These are phyloP conservation scores for Umbelopsis sp. DNA, from an alignment of 192 early-diverging fungal species.

Conservation along the genomic window DNA sequence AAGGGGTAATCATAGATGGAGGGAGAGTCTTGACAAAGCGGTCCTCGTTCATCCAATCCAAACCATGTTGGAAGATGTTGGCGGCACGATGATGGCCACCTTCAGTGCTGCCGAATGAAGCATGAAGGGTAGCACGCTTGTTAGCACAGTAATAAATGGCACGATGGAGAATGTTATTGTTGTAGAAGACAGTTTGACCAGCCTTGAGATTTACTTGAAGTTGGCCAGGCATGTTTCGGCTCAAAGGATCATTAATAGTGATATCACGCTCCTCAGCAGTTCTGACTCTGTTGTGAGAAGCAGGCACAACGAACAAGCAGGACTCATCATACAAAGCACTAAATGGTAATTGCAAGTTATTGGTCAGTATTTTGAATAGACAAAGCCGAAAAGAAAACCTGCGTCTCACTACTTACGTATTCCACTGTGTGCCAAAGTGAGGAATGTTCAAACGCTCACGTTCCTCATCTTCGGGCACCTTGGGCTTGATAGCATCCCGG, in stretches of 20 bases:
- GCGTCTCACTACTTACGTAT: conserved; percentile 31
- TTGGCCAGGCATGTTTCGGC: conserved; percentile 46
- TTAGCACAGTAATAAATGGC: conserved; percentile 40
- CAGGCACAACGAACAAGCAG: conserved; percentile 49
- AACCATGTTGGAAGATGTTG: conserved; percentile 53
- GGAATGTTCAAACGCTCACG: conserved; percentile 41
- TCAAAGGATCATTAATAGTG: conserved; percentile 46
- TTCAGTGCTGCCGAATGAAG: conserved; percentile 49
- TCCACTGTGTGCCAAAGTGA: conserved; percentile 58
- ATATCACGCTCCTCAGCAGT: conserved; percentile 47
- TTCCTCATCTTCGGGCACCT: conserved; percentile 43
- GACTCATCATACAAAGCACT: conserved; percentile 52
- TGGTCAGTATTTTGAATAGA: background rate
- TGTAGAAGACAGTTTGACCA: conserved; percentile 58
- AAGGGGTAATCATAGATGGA: conserved; percentile 34
- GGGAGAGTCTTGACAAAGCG: conserved; percentile 43
- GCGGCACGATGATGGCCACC: conserved; percentile 50
- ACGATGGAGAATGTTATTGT: conserved; percentile 57
- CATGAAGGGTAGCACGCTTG: conserved; percentile 52
- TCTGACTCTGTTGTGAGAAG: conserved; percentile 46
- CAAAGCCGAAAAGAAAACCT: background rate
- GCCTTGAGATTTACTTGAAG: conserved; percentile 42
- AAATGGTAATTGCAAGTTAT: background rate
- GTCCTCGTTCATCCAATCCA: conserved; percentile 49
- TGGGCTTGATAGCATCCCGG: conserved; percentile 44